Evolutionary conservation across 2,329 filamentous ascomycete species (phyloP).

Genomic region (Colletotrichum cuscutae): DNA sequence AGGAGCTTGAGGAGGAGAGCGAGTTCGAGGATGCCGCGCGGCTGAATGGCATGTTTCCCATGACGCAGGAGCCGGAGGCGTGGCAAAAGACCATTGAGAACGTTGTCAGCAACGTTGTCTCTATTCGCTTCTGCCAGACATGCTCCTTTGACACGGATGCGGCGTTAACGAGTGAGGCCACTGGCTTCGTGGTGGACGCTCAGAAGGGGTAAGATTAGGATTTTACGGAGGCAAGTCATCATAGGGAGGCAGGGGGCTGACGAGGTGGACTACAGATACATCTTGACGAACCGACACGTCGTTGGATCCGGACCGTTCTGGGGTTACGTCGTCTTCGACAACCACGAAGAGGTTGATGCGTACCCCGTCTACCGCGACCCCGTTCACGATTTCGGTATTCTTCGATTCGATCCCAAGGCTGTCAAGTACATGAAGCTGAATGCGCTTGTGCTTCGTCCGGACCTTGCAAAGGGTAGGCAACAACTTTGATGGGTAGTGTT

Average conservation of each 20-base stretch:
- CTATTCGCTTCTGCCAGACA: constrained; percentile 98
- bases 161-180: constrained; percentile 93
- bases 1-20: constrained; percentile 49
- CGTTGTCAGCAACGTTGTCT: constrained; percentile 94
- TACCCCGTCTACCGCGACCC: constrained; percentile 97
- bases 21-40: constrained; percentile 51
- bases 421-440: constrained; percentile 97
- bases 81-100: constrained; percentile 97
- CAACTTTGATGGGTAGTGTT: constrained; percentile 26
- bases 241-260: neutral
- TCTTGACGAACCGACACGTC: constrained; percentile 90
- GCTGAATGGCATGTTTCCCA: constrained; percentile 33
- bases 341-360: constrained; percentile 96
- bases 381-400: constrained; percentile 97
- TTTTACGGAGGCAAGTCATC: neutral
- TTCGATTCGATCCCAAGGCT: constrained; percentile 93
- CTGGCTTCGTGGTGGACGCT: constrained; percentile 96
- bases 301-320: constrained; percentile 96
- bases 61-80: constrained; percentile 57
- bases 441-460: constrained; percentile 82
- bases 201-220: constrained; percentile 75
- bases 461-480: constrained; percentile 74
- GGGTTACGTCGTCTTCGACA: constrained; percentile 98
- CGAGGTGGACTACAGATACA: constrained; percentile 63
- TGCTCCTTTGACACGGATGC: constrained; percentile 98